phyloP scores from a whole-genome alignment of 176 grass and related monocot genomes.

The Lolium perenne region DNA sequence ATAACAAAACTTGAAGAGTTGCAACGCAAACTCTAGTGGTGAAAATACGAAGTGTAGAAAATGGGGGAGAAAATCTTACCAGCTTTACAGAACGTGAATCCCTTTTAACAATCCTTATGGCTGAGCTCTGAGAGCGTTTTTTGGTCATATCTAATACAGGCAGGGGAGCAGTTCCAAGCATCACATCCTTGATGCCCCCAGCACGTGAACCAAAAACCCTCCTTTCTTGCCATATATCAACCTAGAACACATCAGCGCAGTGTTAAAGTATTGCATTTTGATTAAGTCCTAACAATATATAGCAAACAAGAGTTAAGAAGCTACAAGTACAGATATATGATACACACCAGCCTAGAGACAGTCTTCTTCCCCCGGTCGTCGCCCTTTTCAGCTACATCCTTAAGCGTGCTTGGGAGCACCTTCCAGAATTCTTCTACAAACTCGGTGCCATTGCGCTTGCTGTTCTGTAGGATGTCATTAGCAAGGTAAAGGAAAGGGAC shows the following conservation, averaged over 20 bases:
- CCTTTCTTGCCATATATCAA: constrained; percentile 99
- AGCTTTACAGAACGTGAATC: constrained; percentile 86
- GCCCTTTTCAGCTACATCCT: constrained; percentile 73
- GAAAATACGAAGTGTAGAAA: constrained; percentile 29
- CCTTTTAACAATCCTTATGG: constrained; percentile 79
- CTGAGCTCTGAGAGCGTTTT: constrained; percentile 71
- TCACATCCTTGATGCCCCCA: constrained; percentile 77
- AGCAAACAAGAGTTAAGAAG: constrained; percentile 3
- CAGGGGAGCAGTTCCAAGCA: constrained; percentile 78
- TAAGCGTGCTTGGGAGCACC: constrained; percentile 86
- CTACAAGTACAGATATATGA: constrained; percentile 2
- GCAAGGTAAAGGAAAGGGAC: constrained; percentile 87
- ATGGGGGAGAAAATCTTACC: constrained; percentile 56
- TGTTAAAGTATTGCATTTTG: constrained; percentile 5
- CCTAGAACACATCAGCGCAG: constrained; percentile 51
- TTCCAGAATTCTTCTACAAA: constrained; percentile 99
- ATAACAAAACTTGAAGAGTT: constrained; percentile 35
- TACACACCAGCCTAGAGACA: constrained; percentile 78
- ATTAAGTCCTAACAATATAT: constrained; percentile 15
- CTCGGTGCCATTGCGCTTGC: constrained; percentile 88
- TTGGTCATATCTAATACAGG: constrained; percentile 88
- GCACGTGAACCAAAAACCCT: constrained; percentile 95
- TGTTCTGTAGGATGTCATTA: constrained; percentile 98
- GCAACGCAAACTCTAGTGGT: background rate
- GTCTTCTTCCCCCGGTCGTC: constrained; percentile 79